These are phyloP conservation scores for Colletotrichum agaves DNA, from an alignment of 2,329 filamentous ascomycete species.

Conservation along the genomic window DNA sequence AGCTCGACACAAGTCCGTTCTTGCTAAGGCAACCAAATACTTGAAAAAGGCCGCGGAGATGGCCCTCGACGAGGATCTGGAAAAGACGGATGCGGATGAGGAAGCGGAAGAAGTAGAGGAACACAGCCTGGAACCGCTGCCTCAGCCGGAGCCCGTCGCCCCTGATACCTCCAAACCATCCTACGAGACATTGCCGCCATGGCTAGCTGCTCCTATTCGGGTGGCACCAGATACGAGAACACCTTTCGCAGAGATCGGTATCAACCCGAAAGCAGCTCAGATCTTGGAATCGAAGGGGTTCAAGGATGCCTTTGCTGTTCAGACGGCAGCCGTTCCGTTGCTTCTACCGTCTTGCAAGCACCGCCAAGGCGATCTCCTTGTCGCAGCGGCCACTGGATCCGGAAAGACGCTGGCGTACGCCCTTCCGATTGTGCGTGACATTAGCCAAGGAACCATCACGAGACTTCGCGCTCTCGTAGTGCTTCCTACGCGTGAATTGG, in stretches of 20 bases:
- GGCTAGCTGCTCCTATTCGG: conserved; percentile 81
- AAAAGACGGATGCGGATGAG: conserved; percentile 44
- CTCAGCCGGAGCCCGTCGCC: conserved; percentile 75
- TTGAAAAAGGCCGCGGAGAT: conserved; percentile 59
- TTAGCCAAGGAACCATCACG: conserved; percentile 73
- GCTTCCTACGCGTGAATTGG: conserved; percentile 89
- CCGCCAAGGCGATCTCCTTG: conserved; percentile 80
- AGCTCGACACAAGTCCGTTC: conserved; percentile 59
- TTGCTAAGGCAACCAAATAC: conserved; percentile 67
- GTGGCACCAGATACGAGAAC: conserved; percentile 69
- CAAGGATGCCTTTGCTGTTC: conserved; percentile 79
- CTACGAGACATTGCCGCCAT: conserved; percentile 83
- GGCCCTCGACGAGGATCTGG: conserved; percentile 46
- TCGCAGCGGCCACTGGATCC: conserved; percentile 93
- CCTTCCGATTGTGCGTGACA: conserved; percentile 82
- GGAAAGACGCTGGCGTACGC: conserved; percentile 95
- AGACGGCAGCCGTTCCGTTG: conserved; percentile 82
- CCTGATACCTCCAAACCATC: conserved; percentile 68
- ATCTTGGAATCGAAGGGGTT: conserved; percentile 76
- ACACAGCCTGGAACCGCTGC: conserved; percentile 82
- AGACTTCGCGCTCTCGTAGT: conserved; percentile 83
- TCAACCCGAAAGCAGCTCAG: conserved; percentile 69
- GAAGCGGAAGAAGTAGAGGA: conserved; percentile 54
- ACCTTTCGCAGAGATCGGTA: conserved; percentile 72
- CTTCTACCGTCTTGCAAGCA: conserved; percentile 73